A percentile compares a stretch with the other conserved stretches of the same genome.
These are phyloP conservation scores for Apophysomyces variabilis DNA, from an alignment of 371 early-diverging fungal species.

Conservation along the genomic window DNA sequence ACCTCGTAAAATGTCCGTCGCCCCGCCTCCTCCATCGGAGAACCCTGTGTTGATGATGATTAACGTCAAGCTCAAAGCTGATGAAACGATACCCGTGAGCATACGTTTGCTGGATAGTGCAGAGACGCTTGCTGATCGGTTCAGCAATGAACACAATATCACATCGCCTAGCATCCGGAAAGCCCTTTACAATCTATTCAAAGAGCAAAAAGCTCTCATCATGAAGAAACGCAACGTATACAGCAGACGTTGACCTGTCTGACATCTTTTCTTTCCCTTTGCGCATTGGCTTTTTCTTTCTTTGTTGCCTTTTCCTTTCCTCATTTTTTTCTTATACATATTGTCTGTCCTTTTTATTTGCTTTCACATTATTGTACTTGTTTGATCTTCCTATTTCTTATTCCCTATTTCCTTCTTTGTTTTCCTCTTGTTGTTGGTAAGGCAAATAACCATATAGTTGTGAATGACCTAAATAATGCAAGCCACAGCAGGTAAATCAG, in stretches of 20 bases:
- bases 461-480: neutral
- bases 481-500: constrained; percentile 6
- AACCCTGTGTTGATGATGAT: neutral
- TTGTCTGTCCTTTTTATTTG: neutral
- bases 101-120: constrained; percentile 2
- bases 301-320: neutral
- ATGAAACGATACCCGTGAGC: constrained; percentile 2
- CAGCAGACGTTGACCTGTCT: neutral
- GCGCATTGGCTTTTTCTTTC: neutral
- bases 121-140: neutral
- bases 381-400: neutral
- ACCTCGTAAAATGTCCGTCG: neutral
- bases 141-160: neutral
- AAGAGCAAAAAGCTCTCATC: neutral
- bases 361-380: neutral
- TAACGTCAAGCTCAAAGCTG: neutral
- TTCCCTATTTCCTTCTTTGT: neutral
- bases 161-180: neutral
- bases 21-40: constrained; percentile 1
- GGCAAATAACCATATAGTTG: neutral
- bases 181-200: neutral
- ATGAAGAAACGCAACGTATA: constrained; percentile 8
- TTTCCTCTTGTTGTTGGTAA: neutral
- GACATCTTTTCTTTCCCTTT: neutral
- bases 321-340: neutral